phyloP scores from a whole-genome alignment of 2,329 filamentous ascomycete species.

The Exophiala sideris region DNA sequence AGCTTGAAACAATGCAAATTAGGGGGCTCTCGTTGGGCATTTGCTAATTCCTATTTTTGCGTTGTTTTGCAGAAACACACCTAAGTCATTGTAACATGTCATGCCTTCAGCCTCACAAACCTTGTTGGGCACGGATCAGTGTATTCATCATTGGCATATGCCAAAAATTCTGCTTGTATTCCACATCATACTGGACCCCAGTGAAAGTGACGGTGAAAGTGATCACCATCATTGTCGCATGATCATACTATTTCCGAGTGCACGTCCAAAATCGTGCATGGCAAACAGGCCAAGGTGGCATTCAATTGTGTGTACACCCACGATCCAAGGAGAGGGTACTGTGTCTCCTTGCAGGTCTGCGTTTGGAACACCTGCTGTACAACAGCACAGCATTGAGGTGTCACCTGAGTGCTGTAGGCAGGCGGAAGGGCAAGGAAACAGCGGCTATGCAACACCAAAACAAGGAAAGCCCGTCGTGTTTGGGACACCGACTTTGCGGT shows the following conservation, averaged over 20 bases:
- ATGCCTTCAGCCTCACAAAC: background rate
- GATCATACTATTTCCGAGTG: too few species aligned
- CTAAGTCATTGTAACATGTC: background rate
- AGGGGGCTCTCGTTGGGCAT: too few species aligned
- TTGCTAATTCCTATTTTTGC: too few species aligned
- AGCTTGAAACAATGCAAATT: too few species aligned
- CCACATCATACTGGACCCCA: too few species aligned
- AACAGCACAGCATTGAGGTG: background rate
- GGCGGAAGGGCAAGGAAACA: constrained; percentile 8
- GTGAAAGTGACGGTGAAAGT: too few species aligned
- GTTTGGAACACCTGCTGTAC: background rate
- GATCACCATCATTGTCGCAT: too few species aligned
- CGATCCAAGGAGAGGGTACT: constrained; percentile 4
- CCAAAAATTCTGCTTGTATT: too few species aligned
- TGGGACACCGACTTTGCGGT: constrained; percentile 9
- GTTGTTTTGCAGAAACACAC: too few species aligned
- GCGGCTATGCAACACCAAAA: constrained; percentile 12
- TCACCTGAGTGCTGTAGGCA: constrained; percentile 2
- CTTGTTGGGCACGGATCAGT: too few species aligned
- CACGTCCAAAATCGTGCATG: background rate
- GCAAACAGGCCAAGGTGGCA: background rate
- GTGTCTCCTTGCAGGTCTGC: constrained; percentile 4
- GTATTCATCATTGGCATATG: too few species aligned
- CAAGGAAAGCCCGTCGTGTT: constrained; percentile 4
- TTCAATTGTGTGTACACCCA: background rate